Evolutionary conservation across 306 rosid genomes (phyloP), one percentile per base, ranked within the genome.

Genomic region (Cucumis cinereus): DNA sequence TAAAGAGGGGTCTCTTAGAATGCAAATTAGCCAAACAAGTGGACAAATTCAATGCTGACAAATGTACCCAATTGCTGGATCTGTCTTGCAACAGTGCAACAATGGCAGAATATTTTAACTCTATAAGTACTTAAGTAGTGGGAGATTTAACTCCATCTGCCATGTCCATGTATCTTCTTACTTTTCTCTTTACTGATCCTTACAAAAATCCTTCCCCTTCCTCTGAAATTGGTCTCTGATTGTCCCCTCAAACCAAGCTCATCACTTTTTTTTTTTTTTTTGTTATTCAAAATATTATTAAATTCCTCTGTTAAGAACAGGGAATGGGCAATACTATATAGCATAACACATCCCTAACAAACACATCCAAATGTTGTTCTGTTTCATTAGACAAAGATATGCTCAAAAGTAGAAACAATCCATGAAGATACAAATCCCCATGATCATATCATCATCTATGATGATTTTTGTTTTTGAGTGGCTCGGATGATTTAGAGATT

Each of bases 21-120:
- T 71, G 59, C 16, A 20, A 62, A 58, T 70, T 57, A 81, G 22
- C 77, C 81, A 83, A 76, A 78, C 81, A 82, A 15, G 71, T 80
- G 86, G 77, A 76, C 60, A 76, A 76, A 67, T 73, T 22, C 58
- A 59, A 4, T 75, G 75, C 78, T 79, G 83, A 86, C 75, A 76
- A 68, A 49, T 79, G 74, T 58, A 68, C 69, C 69, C 47, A 43
- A 52, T 59, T 16, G 43, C 10, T 75, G 28, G 69, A 45, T 80
- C 77, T 63, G 74, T 81, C 90, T 61, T 71, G 77, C 76, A 77
- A 66, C 74, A 68, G 74, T 6, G 22, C 55, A 43, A 71, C 75
- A 24, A 71, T 71, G 58, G 58, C 75, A 49, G 75, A 49, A 69
- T 69, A 69, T 23, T 45, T 69, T 45, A 69, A 45, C 57, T 76